A percentile compares a stretch with the other conserved stretches of the same genome.
These are phyloP conservation scores for Colletotrichum sp. DNA, from an alignment of 2,329 filamentous ascomycete genomes.

Conservation along the genomic window DNA sequence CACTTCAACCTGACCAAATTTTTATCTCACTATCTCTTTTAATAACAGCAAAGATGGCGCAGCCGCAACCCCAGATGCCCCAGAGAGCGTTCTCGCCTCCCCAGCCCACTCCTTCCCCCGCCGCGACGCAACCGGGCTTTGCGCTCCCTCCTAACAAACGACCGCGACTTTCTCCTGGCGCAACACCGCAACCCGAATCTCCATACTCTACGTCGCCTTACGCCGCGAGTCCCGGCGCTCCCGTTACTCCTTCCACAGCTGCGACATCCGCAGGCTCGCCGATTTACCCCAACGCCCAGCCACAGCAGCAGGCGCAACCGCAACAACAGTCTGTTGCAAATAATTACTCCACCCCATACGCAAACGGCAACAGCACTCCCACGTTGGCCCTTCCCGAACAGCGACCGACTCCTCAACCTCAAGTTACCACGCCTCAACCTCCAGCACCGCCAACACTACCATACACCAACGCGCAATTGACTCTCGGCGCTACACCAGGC, in stretches of 20 bases:
- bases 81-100: slow-evolving; percentile 67
- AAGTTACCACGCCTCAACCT: slow-evolving; percentile 22
- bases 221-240: slow-evolving; percentile 48
- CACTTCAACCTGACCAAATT: slow-evolving; percentile 7
- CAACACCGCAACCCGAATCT: slow-evolving; percentile 69
- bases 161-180: slow-evolving; percentile 72
- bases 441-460: slow-evolving; percentile 14
- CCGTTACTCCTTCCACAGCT: slow-evolving; percentile 42
- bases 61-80: slow-evolving; percentile 59
- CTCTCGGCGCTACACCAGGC: slow-evolving; percentile 3
- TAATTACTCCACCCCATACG: neutral
- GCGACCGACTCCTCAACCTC: slow-evolving; percentile 22
- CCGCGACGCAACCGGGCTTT: slow-evolving; percentile 56
- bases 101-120: slow-evolving; percentile 66
- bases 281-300: slow-evolving; percentile 27
- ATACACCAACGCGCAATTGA: slow-evolving; percentile 27
- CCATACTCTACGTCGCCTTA: slow-evolving; percentile 62
- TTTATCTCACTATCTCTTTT: neutral
- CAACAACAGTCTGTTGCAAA: neutral
- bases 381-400: slow-evolving; percentile 24
- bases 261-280: slow-evolving; percentile 41
- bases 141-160: slow-evolving; percentile 74
- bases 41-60: slow-evolving; percentile 53
- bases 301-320: slow-evolving; percentile 13
- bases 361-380: slow-evolving; percentile 33